A percentile compares a stretch with the other conserved stretches of the same genome.
These are phyloP conservation scores for Phytophthora cryptogea DNA, from an alignment of 352 stramenopile species.

Conservation along the genomic window DNA sequence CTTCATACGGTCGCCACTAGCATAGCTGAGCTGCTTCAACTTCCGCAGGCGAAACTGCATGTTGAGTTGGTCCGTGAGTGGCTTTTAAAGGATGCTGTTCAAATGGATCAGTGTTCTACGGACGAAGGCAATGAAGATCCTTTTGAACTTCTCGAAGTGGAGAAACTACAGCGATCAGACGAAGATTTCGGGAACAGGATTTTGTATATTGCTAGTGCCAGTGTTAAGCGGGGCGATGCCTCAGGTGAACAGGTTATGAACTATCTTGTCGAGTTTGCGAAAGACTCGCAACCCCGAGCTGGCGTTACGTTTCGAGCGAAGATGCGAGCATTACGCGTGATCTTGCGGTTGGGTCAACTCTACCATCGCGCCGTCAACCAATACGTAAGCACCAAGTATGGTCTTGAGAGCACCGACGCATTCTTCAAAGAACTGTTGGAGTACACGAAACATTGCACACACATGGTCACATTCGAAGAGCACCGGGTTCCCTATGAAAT, in stretches of 20 bases:
- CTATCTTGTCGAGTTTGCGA: conserved; percentile 47
- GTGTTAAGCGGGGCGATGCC: conserved; percentile 20
- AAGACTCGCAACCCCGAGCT: conserved; percentile 43
- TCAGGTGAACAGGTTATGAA: conserved; percentile 37
- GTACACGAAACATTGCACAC: conserved; percentile 38
- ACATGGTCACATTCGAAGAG: conserved; percentile 62
- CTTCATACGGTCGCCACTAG: conserved; percentile 38
- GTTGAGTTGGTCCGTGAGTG: conserved; percentile 54
- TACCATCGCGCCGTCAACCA: conserved; percentile 22
- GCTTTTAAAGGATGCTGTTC: conserved; percentile 52
- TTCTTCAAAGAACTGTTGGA: conserved; percentile 45
- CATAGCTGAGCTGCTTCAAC: conserved; percentile 36
- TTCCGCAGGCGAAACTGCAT: conserved; percentile 31
- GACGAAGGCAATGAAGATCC: conserved; percentile 30
- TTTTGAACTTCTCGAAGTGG: conserved; percentile 39
- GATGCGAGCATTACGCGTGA: conserved; percentile 44
- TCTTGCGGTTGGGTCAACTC: conserved; percentile 38
- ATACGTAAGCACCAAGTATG: conserved; percentile 32
- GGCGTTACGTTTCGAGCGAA: conserved; percentile 68
- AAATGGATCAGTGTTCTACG: conserved; percentile 7
- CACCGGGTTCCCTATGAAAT: conserved; percentile 56
- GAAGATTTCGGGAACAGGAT: conserved; percentile 40
- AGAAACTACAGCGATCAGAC: conserved; percentile 37
- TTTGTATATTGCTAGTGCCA: conserved; percentile 33
- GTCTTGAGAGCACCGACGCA: conserved; percentile 4